Evolutionary conservation across 306 rosid species (phyloP).

Genomic region (Oxytropis ochrocephala): DNA sequence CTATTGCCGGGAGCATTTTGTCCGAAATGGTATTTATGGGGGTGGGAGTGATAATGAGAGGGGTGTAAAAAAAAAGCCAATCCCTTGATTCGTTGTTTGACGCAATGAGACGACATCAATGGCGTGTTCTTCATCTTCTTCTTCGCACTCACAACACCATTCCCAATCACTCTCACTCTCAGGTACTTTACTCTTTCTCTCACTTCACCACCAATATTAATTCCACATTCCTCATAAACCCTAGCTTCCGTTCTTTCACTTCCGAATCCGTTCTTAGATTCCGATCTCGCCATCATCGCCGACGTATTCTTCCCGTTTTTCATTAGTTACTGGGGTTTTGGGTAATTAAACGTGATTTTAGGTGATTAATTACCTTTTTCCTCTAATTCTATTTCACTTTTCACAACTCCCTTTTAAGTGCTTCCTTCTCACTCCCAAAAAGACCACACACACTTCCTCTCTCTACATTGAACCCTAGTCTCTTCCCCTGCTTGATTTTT

Average conservation of each 20-base stretch:
- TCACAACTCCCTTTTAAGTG: no score
- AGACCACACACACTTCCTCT: no score
- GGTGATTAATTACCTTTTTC: no score
- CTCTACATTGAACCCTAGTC: background rate
- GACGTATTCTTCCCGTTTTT: conserved; percentile 14
- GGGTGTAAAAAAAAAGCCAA: no score
- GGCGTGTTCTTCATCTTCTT: conserved; percentile 53
- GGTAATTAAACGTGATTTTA: no score
- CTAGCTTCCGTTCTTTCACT: conserved; percentile 32
- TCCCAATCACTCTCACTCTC: conserved; percentile 15
- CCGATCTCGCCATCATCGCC: conserved; percentile 36
- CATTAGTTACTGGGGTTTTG: no score
- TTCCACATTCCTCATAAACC: conserved; percentile 2
- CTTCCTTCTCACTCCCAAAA: background rate
- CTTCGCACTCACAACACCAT: conserved; percentile 37
- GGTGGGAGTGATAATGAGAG: no score
- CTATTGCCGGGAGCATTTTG: no score
- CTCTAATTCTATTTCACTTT: no score
- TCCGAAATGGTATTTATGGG: no score
- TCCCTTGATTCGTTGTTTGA: background rate
- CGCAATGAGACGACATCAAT: conserved; percentile 61
- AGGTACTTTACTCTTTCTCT: conserved; percentile 30
- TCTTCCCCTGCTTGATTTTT: background rate
- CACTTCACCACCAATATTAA: conserved; percentile 24
- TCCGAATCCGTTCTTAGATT: conserved; percentile 53